These are phyloP conservation scores for Neurospora sp. DNA, from an alignment of 495 filamentous ascomycete species.

Conservation along the genomic window DNA sequence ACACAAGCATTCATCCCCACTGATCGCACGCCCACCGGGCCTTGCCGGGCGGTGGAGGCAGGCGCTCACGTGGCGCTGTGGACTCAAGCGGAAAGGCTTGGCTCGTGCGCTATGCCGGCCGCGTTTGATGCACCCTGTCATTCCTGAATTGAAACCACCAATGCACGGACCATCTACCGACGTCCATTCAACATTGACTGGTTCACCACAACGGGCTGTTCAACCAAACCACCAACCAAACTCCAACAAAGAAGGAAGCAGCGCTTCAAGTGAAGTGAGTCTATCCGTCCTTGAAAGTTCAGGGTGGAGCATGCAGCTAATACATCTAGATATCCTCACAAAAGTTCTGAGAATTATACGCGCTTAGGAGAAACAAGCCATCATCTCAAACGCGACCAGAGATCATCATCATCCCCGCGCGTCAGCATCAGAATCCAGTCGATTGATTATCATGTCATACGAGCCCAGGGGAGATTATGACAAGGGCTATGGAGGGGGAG, in stretches of 20 bases:
- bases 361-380: neutral
- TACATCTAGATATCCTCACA: neutral
- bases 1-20: neutral
- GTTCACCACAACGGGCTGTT: neutral
- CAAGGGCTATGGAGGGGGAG: conserved; percentile 8
- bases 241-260: neutral
- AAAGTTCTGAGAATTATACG: neutral
- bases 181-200: neutral
- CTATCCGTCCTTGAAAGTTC: neutral
- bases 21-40: neutral
- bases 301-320: neutral
- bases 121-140: too few relatives aligned
- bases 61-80: too few relatives aligned
- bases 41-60: neutral
- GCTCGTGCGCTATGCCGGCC: neutral
- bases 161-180: neutral
- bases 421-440: neutral
- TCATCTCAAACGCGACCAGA: neutral
- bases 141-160: neutral
- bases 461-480: conserved; percentile 33
- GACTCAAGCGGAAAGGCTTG: neutral
- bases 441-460: conserved; percentile 28
- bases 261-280: neutral
- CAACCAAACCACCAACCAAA: neutral
- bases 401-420: neutral